Conservation (phyloP, 306 rosid species). For the Arachis stenosperma region DNA sequence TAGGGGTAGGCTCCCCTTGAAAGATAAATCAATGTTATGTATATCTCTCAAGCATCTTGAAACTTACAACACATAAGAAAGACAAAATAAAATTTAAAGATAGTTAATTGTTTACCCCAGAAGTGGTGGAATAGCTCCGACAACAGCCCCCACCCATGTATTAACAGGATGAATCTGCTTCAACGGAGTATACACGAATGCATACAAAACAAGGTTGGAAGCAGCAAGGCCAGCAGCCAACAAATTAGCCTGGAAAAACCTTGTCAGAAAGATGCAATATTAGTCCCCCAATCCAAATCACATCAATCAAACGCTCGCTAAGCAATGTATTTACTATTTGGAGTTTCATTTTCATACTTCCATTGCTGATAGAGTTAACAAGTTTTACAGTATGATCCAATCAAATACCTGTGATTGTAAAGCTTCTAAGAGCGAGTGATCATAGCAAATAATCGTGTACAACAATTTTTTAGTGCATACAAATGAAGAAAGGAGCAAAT, state of each 20-base stretch:
- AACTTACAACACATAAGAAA: slow-evolving; percentile 19
- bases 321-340: slow-evolving; percentile 2
- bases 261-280: slow-evolving; percentile 66
- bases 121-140: slow-evolving; percentile 98
- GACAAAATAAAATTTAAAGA: slow-evolving; percentile 3
- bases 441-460: too few species aligned
- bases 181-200: slow-evolving; percentile 88
- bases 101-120: slow-evolving; percentile 83
- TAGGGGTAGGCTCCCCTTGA: background rate
- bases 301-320: slow-evolving; percentile 15
- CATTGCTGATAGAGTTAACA: too few species aligned
- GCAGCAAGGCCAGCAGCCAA: slow-evolving; percentile 98
- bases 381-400: too few species aligned
- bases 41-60: slow-evolving; percentile 16
- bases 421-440: too few species aligned
- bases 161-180: slow-evolving; percentile 97
- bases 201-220: slow-evolving; percentile 82
- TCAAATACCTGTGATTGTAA: slow-evolving; percentile 49
- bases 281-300: slow-evolving; percentile 50
- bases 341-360: too few species aligned
- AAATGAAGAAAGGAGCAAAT: slow-evolving; percentile 34
- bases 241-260: slow-evolving; percentile 93
- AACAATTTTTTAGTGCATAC: background rate
- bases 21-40: slow-evolving; percentile 11
- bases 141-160: slow-evolving; percentile 98